Conservation (phyloP, 306 rosid genomes). For the Mimosa bimucronata region DNA sequence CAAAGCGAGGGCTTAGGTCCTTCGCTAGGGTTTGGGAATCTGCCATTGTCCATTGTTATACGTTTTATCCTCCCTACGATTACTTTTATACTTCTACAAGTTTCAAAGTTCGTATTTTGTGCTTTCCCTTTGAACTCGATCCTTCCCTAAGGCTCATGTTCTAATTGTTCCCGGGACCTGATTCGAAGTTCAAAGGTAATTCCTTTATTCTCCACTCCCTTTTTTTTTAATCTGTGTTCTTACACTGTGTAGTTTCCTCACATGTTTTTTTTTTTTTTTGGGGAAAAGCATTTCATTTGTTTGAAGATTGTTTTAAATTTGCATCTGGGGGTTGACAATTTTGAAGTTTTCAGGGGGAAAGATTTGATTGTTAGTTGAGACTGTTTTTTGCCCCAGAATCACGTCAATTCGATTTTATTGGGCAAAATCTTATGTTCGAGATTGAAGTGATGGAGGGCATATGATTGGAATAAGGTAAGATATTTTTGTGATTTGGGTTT, state of each 20-base stretch:
- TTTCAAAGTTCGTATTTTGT: slow-evolving; percentile 27
- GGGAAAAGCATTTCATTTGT: background rate
- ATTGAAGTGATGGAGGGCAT: slow-evolving; percentile 11
- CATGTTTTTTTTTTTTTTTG: background rate
- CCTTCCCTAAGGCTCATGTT: background rate
- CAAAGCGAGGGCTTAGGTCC: slow-evolving; percentile 64
- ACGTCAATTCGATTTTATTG: no score
- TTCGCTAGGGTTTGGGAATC: slow-evolving; percentile 68
- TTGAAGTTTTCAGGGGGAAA: background rate
- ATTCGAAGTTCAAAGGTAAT: slow-evolving; percentile 47
- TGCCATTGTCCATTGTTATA: slow-evolving; percentile 28
- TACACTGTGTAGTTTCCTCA: background rate
- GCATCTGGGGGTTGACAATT: slow-evolving; percentile 43
- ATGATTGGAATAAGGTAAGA: slow-evolving; percentile 30
- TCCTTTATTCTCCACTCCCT: slow-evolving; percentile 19
- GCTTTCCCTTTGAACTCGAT: slow-evolving; percentile 3
- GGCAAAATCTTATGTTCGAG: slow-evolving; percentile 5
- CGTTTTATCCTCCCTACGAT: slow-evolving; percentile 24
- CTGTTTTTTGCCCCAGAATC: background rate
- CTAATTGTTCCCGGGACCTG: background rate
- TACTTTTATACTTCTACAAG: slow-evolving; percentile 1
- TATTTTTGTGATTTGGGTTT: slow-evolving; percentile 42
- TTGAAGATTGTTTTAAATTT: slow-evolving; percentile 31
- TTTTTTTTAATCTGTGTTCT: background rate
- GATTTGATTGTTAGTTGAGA: background rate